Evolutionary conservation across 345 rosid species (phyloP).

Genomic region (Arabidopsis arenosa): DNA sequence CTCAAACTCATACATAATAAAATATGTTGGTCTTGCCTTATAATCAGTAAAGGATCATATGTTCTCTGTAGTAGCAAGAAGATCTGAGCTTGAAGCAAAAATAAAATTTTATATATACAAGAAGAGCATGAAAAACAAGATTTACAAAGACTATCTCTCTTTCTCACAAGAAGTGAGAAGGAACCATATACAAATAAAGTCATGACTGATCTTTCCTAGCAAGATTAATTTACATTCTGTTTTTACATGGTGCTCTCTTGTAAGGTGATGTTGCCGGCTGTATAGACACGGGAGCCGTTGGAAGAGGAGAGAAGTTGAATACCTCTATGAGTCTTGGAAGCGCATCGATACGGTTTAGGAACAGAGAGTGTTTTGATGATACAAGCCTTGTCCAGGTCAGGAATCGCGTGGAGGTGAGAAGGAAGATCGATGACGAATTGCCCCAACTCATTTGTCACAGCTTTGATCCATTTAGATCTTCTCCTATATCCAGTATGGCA

Average conservation of each 20-base stretch:
- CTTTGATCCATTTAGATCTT: slow-evolving; percentile 40
- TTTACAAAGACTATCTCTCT: slow-evolving; percentile 35
- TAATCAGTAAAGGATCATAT: neutral
- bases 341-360: slow-evolving; percentile 33
- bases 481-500: slow-evolving; percentile 22
- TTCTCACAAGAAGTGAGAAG: slow-evolving; percentile 45
- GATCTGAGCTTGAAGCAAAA: slow-evolving; percentile 16
- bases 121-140: slow-evolving; percentile 17
- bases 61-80: slow-evolving; percentile 4
- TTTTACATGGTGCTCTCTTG: slow-evolving; percentile 21
- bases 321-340: slow-evolving; percentile 37
- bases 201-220: slow-evolving; percentile 10
- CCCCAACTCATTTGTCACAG: slow-evolving; percentile 44
- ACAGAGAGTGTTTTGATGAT: slow-evolving; percentile 34
- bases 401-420: slow-evolving; percentile 45
- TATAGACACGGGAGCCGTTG: slow-evolving; percentile 40
- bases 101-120: slow-evolving; percentile 2
- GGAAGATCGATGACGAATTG: slow-evolving; percentile 44
- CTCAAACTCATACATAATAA: neutral
- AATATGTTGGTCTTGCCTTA: neutral
- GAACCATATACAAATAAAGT: slow-evolving; percentile 19
- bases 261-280: slow-evolving; percentile 41
- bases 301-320: slow-evolving; percentile 30
- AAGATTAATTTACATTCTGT: slow-evolving; percentile 1
- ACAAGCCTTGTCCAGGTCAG: slow-evolving; percentile 44